Conservation (phyloP, 139 green algal genomes). For the Pseudopediastrum boryanum region DNA sequence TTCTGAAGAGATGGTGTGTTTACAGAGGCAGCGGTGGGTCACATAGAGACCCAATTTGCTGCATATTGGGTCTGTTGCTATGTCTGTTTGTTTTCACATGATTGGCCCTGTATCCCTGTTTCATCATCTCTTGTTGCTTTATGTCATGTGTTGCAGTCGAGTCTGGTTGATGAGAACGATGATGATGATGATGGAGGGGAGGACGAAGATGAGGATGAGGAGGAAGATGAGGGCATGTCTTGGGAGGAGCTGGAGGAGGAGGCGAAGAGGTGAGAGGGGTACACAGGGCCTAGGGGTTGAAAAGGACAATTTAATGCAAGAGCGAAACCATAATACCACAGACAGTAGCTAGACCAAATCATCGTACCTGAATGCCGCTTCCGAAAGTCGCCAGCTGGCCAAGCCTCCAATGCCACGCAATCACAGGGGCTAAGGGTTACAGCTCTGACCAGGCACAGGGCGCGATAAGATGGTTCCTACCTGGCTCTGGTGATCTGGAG, state of each 20-base stretch:
- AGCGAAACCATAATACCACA: too few species aligned
- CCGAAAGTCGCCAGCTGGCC: neutral
- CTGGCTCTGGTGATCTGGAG: too few species aligned
- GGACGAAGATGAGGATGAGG: constrained; percentile 49
- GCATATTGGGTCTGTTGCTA: too few species aligned
- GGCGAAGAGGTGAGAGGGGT: constrained; percentile 57
- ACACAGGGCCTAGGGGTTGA: neutral
- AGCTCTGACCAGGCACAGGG: neutral
- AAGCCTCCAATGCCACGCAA: neutral
- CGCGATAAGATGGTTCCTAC: too few species aligned
- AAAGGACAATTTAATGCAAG: neutral
- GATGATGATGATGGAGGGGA: constrained; percentile 50
- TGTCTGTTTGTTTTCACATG: too few species aligned
- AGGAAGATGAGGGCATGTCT: constrained; percentile 74
- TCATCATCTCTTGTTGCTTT: too few species aligned
- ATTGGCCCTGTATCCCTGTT: too few species aligned
- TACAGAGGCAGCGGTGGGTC: too few species aligned
- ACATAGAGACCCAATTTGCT: too few species aligned
- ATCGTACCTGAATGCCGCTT: neutral
- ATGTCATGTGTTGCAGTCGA: too few species aligned
- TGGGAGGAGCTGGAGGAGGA: constrained; percentile 92
- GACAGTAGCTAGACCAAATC: neutral
- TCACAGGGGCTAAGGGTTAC: neutral
- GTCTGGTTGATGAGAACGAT: constrained; percentile 40
- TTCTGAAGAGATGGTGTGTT: too few species aligned